Evolutionary conservation across 2,329 filamentous ascomycete species (phyloP).

Genomic region (Alternaria triticina): DNA sequence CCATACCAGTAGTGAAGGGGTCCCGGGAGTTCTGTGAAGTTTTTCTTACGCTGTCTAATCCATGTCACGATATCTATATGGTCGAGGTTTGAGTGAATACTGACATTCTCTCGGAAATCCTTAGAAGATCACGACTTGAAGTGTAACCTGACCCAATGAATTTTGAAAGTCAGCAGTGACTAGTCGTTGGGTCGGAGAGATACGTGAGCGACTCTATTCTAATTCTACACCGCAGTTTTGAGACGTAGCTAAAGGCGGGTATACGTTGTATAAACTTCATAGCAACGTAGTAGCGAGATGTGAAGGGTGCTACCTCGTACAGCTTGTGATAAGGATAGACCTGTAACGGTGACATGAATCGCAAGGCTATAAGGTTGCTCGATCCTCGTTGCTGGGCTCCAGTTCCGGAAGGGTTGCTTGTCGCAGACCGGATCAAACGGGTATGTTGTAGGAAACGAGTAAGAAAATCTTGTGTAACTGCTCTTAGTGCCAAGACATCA

Average conservation of each 20-base stretch:
- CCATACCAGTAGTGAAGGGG: not conserved
- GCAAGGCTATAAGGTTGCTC: not conserved
- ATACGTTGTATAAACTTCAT: not conserved
- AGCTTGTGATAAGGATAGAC: not conserved
- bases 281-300: not conserved
- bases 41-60: not conserved
- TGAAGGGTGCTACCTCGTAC: not conserved
- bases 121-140: not conserved
- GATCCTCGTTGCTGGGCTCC: not conserved
- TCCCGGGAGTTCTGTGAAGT: not conserved
- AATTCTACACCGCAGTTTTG: not conserved
- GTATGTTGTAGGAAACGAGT: not conserved
- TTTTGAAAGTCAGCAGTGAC: not conserved
- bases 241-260: not conserved
- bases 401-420: not conserved
- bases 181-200: not conserved
- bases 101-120: not conserved
- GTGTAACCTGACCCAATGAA: not conserved
- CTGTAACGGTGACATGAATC: not conserved
- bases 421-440: not conserved
- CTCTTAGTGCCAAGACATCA: not conserved
- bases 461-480: not conserved
- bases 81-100: not conserved
- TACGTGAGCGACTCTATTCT: not conserved
- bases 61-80: not conserved